Percentiles rank a stretch among this genome's conserved stretches.
Evolutionary conservation across 495 filamentous ascomycete species (phyloP).

Genomic region (Paragyromitra xinjiangensis): DNA sequence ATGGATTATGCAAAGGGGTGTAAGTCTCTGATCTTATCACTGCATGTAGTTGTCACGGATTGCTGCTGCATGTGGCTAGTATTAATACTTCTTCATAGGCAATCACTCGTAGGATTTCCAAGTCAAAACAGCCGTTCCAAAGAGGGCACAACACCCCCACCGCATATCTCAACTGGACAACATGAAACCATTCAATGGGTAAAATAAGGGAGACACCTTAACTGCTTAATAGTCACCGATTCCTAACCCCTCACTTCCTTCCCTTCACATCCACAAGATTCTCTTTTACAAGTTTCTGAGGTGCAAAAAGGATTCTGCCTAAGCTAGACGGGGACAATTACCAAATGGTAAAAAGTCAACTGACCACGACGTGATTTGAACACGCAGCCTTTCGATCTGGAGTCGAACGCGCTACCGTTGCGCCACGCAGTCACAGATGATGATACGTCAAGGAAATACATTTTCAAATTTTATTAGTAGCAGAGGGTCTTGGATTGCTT

Average conservation of each 20-base stretch:
- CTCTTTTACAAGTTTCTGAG: background rate
- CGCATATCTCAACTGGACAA: background rate
- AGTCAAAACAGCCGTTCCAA: background rate
- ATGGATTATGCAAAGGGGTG: too few relatives aligned
- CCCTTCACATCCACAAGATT: background rate
- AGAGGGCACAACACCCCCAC: background rate
- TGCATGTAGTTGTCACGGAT: background rate
- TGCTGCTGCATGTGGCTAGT: background rate
- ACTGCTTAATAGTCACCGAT: background rate
- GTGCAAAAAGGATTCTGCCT: background rate
- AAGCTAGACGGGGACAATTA: background rate
- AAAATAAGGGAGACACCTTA: background rate
- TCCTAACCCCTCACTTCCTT: background rate
- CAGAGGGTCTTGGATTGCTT: too few relatives aligned
- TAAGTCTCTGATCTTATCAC: background rate
- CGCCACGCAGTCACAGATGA: slow-evolving; percentile 42
- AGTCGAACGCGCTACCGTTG: slow-evolving; percentile 54
- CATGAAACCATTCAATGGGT: background rate
- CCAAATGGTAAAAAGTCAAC: slow-evolving; percentile 12
- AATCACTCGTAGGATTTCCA: slow-evolving; percentile 9
- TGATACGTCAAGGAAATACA: too few relatives aligned
- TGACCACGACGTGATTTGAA: slow-evolving; percentile 55
- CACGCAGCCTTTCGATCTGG: slow-evolving; percentile 54
- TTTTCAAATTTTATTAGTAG: too few relatives aligned
- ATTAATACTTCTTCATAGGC: background rate